phyloP scores from a whole-genome alignment of 768 basidiomycete genomes.

The Trametes villosa region DNA sequence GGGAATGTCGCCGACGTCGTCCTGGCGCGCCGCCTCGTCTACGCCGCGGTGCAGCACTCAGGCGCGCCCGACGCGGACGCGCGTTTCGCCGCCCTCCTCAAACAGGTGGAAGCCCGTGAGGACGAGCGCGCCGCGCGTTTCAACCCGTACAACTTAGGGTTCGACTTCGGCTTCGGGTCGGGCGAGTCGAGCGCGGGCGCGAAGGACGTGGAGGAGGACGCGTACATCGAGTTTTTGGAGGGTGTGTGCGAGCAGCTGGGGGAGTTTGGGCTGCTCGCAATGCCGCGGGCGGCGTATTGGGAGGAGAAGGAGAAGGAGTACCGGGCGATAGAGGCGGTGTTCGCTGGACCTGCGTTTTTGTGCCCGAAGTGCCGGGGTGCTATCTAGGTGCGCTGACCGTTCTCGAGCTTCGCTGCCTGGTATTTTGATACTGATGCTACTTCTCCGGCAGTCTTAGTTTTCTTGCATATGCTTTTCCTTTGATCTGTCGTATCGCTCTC shows the following conservation, averaged over 20 bases:
- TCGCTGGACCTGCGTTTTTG: conserved; percentile 4
- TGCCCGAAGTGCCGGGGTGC: conserved; percentile 22
- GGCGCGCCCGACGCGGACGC: not conserved
- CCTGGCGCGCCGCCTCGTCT: conserved; percentile 25
- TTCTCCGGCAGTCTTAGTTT: not conserved
- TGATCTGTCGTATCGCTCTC: not conserved
- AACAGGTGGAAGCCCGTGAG: not conserved
- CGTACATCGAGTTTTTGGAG: not conserved
- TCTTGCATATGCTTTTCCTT: not conserved
- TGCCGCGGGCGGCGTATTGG: conserved; percentile 23
- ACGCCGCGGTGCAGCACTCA: conserved; percentile 22
- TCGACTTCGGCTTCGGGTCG: no score
- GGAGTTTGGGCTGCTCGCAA: conserved; percentile 11
- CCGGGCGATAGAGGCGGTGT: not conserved
- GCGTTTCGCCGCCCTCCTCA: not conserved
- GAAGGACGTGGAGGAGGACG: not conserved
- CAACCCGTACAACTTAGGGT: not conserved
- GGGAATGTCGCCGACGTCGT: conserved; percentile 28
- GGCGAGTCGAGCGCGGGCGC: not conserved
- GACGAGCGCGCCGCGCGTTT: not conserved
- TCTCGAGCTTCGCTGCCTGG: not conserved
- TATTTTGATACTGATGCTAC: not conserved
- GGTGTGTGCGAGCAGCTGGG: conserved; percentile 6
- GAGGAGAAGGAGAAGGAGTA: conserved; percentile 9
- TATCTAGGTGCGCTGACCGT: conserved; percentile 9